Evolutionary conservation across 2,329 filamentous ascomycete species (phyloP).

Genomic region (Balansia obtecta): DNA sequence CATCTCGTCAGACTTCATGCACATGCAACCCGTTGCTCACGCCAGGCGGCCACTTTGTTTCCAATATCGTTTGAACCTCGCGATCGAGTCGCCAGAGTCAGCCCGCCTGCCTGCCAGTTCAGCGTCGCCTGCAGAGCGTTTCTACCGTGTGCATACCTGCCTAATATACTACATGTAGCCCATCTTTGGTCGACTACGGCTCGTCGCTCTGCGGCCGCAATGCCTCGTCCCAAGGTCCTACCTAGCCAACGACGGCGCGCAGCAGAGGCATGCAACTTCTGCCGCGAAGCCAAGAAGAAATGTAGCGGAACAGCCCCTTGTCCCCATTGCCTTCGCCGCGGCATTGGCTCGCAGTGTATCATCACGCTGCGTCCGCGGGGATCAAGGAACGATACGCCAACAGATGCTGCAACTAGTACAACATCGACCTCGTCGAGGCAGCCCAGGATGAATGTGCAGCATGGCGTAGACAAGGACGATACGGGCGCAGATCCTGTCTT

Average conservation of each 20-base stretch:
- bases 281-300: constrained; percentile 36
- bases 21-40: not conserved
- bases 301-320: constrained; percentile 37
- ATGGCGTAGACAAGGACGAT: not conserved
- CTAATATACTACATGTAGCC: no score
- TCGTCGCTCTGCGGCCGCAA: constrained; percentile 12
- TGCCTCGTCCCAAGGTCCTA: constrained; percentile 40
- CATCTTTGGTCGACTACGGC: not conserved
- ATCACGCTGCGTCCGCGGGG: constrained; percentile 21
- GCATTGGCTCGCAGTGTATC: constrained; percentile 25
- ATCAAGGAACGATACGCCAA: constrained; percentile 5
- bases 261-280: constrained; percentile 34
- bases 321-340: constrained; percentile 31
- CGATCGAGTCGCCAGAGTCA: not conserved
- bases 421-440: not conserved
- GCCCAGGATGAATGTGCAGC: not conserved
- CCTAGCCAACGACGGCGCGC: constrained; percentile 35
- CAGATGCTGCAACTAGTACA: constrained; percentile 4
- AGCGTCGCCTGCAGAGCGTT: not conserved
- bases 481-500: not conserved
- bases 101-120: not conserved
- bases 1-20: not conserved
- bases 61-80: not conserved
- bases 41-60: not conserved
- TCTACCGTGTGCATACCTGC: not conserved